Evolutionary conservation across 2,329 filamentous ascomycete species (phyloP).

Genomic region (Xylariaceae sp.): DNA sequence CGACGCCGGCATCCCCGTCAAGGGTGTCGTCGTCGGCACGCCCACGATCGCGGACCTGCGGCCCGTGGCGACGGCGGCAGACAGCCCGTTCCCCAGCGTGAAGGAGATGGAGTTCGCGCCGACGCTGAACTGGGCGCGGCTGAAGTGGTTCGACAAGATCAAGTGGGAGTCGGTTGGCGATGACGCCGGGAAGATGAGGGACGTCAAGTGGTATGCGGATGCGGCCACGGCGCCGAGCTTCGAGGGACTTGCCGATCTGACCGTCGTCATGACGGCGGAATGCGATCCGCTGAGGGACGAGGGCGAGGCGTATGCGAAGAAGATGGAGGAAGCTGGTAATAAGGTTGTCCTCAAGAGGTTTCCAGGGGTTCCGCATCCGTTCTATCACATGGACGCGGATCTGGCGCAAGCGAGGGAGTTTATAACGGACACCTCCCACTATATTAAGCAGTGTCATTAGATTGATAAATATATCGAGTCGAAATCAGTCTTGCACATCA

Average conservation of each 20-base stretch:
- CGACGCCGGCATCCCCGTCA: slow-evolving; percentile 33
- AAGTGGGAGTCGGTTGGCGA: neutral
- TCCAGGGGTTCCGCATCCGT: slow-evolving; percentile 16
- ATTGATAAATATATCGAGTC: too few species aligned
- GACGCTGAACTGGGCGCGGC: slow-evolving; percentile 38
- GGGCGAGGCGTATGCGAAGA: slow-evolving; percentile 35
- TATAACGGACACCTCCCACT: neutral
- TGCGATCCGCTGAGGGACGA: slow-evolving; percentile 36
- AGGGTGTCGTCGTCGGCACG: slow-evolving; percentile 35
- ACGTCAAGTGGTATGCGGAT: slow-evolving; percentile 9
- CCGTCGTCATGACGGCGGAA: slow-evolving; percentile 28
- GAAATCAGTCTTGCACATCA: too few species aligned
- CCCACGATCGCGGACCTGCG: slow-evolving; percentile 37
- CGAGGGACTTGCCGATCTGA: slow-evolving; percentile 19
- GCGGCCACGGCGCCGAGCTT: slow-evolving; percentile 24
- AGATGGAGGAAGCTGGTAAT: slow-evolving; percentile 31
- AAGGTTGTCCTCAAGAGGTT: slow-evolving; percentile 34
- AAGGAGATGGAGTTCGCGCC: slow-evolving; percentile 37
- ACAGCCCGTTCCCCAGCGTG: slow-evolving; percentile 38
- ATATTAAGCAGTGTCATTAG: too few species aligned
- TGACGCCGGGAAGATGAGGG: neutral
- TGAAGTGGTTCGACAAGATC: slow-evolving; percentile 32
- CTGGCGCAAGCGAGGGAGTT: slow-evolving; percentile 1
- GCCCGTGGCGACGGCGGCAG: slow-evolving; percentile 28
- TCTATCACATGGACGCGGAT: slow-evolving; percentile 1